Percentiles rank a stretch among this genome's conserved stretches.
These are phyloP conservation scores for Kuraishia hungarica DNA, from an alignment of 805 yeast species.

Conservation along the genomic window DNA sequence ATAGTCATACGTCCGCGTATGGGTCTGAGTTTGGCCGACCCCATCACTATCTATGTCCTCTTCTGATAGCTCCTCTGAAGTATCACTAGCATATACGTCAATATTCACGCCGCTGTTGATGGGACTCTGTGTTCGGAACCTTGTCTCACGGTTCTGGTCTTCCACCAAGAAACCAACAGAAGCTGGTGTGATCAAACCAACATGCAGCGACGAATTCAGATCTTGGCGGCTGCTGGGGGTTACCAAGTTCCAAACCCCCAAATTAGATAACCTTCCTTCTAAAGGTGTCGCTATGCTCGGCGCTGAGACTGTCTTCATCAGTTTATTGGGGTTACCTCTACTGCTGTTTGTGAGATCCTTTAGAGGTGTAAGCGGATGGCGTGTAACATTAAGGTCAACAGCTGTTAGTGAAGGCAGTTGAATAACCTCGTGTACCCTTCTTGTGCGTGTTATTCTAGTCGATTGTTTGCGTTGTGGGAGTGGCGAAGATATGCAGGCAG, in stretches of 20 bases:
- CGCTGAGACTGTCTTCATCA: neutral
- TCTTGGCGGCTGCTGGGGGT: neutral
- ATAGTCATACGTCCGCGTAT: conserved; percentile 1
- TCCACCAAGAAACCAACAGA: neutral
- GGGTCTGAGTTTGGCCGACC: neutral
- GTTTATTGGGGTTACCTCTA: neutral
- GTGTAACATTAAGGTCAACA: neutral
- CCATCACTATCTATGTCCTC: neutral
- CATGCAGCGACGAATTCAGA: neutral
- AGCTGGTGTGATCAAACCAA: neutral
- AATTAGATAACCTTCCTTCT: neutral
- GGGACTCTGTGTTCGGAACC: neutral
- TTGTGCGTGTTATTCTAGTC: neutral
- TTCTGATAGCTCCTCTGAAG: conserved; percentile 1
- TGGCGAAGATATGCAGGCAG: neutral
- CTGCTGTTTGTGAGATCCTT: neutral
- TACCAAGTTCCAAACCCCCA: neutral
- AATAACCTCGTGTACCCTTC: neutral
- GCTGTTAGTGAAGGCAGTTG: neutral
- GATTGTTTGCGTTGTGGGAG: neutral
- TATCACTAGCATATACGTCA: conserved; percentile 2
- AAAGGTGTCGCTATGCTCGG: neutral
- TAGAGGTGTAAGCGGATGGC: neutral
- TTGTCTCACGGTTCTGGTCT: neutral
- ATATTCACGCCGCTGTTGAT: neutral